Conservation (phyloP, 768 basidiomycete species). For the Suillus variegatus region DNA sequence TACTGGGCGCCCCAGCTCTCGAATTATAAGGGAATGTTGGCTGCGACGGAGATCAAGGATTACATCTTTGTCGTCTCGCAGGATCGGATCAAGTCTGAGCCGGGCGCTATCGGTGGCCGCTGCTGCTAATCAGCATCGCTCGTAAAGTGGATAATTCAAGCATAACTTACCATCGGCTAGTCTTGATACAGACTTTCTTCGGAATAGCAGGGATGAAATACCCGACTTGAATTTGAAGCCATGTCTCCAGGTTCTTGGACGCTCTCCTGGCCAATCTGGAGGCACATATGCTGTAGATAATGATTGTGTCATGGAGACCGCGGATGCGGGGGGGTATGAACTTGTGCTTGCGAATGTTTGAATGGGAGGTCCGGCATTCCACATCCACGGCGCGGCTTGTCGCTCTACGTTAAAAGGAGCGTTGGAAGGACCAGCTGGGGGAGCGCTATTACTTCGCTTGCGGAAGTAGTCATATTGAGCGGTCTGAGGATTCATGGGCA, state of each 20-base stretch:
- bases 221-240: slow-evolving; percentile 35
- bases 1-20: slow-evolving; percentile 42
- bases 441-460: slow-evolving; percentile 11
- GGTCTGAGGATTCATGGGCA: neutral
- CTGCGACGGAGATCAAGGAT: slow-evolving; percentile 52
- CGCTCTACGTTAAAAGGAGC: slow-evolving; percentile 17
- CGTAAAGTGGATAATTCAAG: neutral
- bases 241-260: slow-evolving; percentile 29
- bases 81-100: slow-evolving; percentile 24
- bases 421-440: slow-evolving; percentile 2
- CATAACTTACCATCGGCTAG: slow-evolving; percentile 20
- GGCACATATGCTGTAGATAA: slow-evolving; percentile 10
- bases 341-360: slow-evolving; percentile 15
- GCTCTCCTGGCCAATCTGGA: slow-evolving; percentile 19
- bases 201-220: slow-evolving; percentile 32
- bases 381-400: slow-evolving; percentile 9
- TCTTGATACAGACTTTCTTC: slow-evolving; percentile 18
- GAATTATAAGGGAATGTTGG: slow-evolving; percentile 43
- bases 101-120: slow-evolving; percentile 27
- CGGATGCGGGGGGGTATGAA: slow-evolving; percentile 22
- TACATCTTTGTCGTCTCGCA: slow-evolving; percentile 31
- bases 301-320: neutral
- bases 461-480: slow-evolving; percentile 9
- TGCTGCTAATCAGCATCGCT: slow-evolving; percentile 8
- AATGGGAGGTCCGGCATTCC: slow-evolving; percentile 20